Evolutionary conservation across 495 filamentous ascomycete species (phyloP).

Genomic region (Cercophora scortea): DNA sequence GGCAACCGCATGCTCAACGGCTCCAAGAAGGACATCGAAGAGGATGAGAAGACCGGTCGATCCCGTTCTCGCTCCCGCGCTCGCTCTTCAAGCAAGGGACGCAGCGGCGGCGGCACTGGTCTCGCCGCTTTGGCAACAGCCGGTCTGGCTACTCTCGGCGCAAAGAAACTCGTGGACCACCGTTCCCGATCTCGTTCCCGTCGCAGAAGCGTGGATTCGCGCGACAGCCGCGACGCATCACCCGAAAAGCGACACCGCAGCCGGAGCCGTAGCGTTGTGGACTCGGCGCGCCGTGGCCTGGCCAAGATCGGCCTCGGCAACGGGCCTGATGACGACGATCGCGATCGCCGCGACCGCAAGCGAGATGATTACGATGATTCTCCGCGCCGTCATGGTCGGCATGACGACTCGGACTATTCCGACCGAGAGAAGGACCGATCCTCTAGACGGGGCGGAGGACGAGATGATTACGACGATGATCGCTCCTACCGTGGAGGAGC

Average conservation of each 20-base stretch:
- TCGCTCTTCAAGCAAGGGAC: conserved; percentile 36
- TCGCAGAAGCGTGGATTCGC: conserved; percentile 39
- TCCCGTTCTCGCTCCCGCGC: conserved; percentile 46
- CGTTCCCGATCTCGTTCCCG: conserved; percentile 56
- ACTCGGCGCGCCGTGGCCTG: conserved; percentile 33
- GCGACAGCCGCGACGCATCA: conserved; percentile 38
- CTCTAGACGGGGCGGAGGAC: conserved; percentile 24
- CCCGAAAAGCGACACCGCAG: conserved; percentile 31
- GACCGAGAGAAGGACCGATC: conserved; percentile 33
- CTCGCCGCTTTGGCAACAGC: conserved; percentile 63
- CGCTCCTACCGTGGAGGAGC: conserved; percentile 25
- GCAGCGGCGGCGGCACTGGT: conserved; percentile 40
- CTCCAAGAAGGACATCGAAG: conserved; percentile 52
- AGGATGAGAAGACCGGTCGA: conserved; percentile 41
- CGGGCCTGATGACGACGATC: conserved; percentile 37
- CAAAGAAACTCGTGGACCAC: conserved; percentile 67
- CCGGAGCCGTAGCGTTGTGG: conserved; percentile 44
- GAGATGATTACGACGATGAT: conserved; percentile 44
- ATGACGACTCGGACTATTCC: conserved; percentile 44
- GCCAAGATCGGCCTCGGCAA: conserved; percentile 40
- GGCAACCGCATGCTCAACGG: conserved; percentile 78
- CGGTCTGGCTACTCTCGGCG: conserved; percentile 68
- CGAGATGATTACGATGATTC: conserved; percentile 28
- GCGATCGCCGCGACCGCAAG: conserved; percentile 22
- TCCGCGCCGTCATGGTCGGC: conserved; percentile 18